phyloP scores from a whole-genome alignment of 1,284 basidiomycete species.

The Xanthoconium separans region DNA sequence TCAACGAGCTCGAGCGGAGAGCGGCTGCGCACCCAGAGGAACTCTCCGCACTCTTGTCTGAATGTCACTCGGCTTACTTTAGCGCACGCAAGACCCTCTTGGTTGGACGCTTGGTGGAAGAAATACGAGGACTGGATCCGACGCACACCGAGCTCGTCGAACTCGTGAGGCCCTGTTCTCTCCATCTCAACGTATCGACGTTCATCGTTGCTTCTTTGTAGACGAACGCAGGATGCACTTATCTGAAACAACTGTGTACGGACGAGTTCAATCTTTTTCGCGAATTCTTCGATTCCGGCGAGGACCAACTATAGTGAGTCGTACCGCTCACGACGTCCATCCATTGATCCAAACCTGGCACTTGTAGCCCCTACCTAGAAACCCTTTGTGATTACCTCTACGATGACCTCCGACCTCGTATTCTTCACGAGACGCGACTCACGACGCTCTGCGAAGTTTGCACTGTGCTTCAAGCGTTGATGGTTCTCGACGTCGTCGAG shows the following conservation, averaged over 20 bases:
- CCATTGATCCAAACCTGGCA: conserved; percentile 4
- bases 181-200: background rate
- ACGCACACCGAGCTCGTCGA: conserved; percentile 79
- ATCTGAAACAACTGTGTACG: conserved; percentile 84
- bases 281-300: conserved; percentile 84
- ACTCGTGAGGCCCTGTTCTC: conserved; percentile 50
- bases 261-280: conserved; percentile 86
- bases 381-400: conserved; percentile 89
- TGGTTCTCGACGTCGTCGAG: conserved; percentile 78
- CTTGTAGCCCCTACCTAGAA: conserved; percentile 77
- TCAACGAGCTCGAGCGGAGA: conserved; percentile 82
- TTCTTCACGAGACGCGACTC: conserved; percentile 86
- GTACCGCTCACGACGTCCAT: background rate
- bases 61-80: conserved; percentile 86
- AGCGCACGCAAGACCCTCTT: conserved; percentile 68
- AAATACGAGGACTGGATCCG: conserved; percentile 82
- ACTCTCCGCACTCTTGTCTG: conserved; percentile 70
- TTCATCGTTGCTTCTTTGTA: conserved; percentile 30
- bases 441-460: conserved; percentile 89
- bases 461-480: conserved; percentile 89
- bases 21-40: conserved; percentile 73
- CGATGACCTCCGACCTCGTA: conserved; percentile 89
- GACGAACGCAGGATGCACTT: conserved; percentile 88
- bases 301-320: conserved; percentile 81
- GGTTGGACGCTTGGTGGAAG: conserved; percentile 68